A percentile compares a stretch with the other conserved stretches of the same genome.
Evolutionary conservation across 2,329 filamentous ascomycete species (phyloP).

Genomic region (Curvularia sp.): DNA sequence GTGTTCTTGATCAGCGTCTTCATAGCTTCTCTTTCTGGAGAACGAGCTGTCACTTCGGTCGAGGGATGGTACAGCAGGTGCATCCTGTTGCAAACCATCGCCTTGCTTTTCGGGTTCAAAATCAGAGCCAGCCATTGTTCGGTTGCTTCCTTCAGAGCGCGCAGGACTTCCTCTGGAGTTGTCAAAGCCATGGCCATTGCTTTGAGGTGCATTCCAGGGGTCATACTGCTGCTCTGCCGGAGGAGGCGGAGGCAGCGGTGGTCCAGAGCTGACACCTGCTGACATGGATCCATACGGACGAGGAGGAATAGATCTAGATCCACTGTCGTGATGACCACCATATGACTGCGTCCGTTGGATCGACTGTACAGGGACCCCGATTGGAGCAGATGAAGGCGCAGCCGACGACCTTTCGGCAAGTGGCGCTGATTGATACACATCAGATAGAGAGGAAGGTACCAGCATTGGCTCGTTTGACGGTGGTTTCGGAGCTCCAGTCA

Average conservation of each 20-base stretch:
- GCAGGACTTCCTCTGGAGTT: conserved; percentile 40
- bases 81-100: conserved; percentile 21
- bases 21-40: conserved; percentile 48
- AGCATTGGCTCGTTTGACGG: conserved; percentile 33
- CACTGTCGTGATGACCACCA: conserved; percentile 26
- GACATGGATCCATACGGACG: conserved; percentile 41
- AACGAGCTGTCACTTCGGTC: conserved; percentile 44
- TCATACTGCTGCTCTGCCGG: conserved; percentile 25
- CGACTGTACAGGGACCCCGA: conserved; percentile 13
- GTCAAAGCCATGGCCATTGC: conserved; percentile 28
- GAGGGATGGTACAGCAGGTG: conserved; percentile 27
- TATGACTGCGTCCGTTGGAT: conserved; percentile 35
- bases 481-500: conserved; percentile 50
- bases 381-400: conserved; percentile 8
- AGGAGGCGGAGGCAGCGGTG: conserved; percentile 37
- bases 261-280: conserved; percentile 17
- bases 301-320: conserved; percentile 22
- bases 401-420: conserved; percentile 30
- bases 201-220: conserved; percentile 35
- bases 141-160: conserved; percentile 46
- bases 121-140: conserved; percentile 46
- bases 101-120: conserved; percentile 39
- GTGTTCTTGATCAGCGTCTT: conserved; percentile 44
- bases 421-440: conserved; percentile 22
- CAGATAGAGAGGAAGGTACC: conserved; percentile 17